Evolutionary conservation across 805 yeast genomes (phyloP), one percentile per base, ranked within the genome.

Genomic region (Yarrowia osloensis): DNA sequence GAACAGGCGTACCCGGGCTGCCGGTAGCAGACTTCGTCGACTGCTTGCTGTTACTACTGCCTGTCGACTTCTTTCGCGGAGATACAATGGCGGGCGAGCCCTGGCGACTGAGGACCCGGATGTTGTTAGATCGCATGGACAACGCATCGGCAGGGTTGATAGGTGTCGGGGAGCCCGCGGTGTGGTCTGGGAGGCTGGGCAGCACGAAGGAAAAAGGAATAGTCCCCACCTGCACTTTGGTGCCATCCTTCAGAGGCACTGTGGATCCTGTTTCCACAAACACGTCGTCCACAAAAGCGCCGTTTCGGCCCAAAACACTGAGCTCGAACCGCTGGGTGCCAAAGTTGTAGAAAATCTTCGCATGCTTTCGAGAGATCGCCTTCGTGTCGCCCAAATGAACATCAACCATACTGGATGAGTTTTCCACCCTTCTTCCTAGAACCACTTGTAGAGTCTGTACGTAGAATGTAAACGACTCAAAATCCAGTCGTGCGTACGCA

Each of bases 371-470:
- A 6, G 97, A 91, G 19, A 95, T 91, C 11, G 98, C 96, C 79
- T 95, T 95, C 47, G 93, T 90, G 15, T 90, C 86, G 11, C 97
- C 97, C 50, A 95, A 78, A 79, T 95, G 97, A 49, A 95, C 97
- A 78, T 94, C 99, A 12, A 94, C 74, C 71, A 70, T 69, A 15
- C 73, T 70, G 17, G 75, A 68, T 70, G 88, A 88, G 67, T 87
- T 85, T 72, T 88, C 94, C 11, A 93, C 89, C 68, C 90, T 84
- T 72, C 99, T 83, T n/a, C 99, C 99, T 50, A 95, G 80, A 9
- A 94, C 84, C 1, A 94, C 97, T 77, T 95, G 98, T 74, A 95
- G 82, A 0, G 99, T 95, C 78, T 95, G 99, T 12, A 95, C 97
- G 73, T 94, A 95, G 75, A 95, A 95, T 2, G 97, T 93, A 76